Base-by-base conservation (phyloP, 2,329 filamentous ascomycete genomes). In the Sporothrix dimorphospora region DNA sequence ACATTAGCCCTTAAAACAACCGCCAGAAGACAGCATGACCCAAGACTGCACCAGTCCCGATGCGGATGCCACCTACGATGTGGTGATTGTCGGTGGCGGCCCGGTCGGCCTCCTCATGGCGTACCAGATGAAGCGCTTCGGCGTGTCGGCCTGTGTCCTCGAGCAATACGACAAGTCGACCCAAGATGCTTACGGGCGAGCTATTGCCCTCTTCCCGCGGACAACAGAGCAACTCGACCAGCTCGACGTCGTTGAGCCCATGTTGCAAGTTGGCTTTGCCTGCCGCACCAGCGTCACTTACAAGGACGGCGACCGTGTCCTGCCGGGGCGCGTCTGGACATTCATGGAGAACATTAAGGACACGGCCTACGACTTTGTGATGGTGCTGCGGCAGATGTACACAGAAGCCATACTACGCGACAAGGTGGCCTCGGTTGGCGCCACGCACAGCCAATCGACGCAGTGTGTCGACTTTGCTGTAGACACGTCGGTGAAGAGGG, bases 401-500 rank as follows among this genome's bases (percentile, higher is more conserved):
- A 83, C 85, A 7, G 86, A 88, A 75, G 83, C 84, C 14, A 83
- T 88, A 55, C 84, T 88, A 69, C 81, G 86, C 55, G 77, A 78
- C n/a, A 79, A 81, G 72, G 66, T 83, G 77, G 78, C 73, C 66
- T 79, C 74, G 65, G 75, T 82, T 40, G 81, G 82, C 24, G 79
- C 81, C 0, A 73, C 78, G 1, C 78, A 83, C 4, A 78, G 81
- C 53, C 77, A 79, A 21, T 80, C 80, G 3, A 77, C 80, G 9
- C 79, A 81, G 72, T 79, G 85, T 59, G 75, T 78, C 4, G 79
- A 76, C n/a, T 77, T 85, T 38, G 74, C 79, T 1, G 68, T 85
- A 8, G 78, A 83, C 69, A 47, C 24, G 19, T 90, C 91, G 83
- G 94, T 94, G 0, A 94, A 98, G 85, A 94, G 94, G 3, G 98